Base-by-base conservation (phyloP, 805 yeast genomes). In the Barnettozyma populi region DNA sequence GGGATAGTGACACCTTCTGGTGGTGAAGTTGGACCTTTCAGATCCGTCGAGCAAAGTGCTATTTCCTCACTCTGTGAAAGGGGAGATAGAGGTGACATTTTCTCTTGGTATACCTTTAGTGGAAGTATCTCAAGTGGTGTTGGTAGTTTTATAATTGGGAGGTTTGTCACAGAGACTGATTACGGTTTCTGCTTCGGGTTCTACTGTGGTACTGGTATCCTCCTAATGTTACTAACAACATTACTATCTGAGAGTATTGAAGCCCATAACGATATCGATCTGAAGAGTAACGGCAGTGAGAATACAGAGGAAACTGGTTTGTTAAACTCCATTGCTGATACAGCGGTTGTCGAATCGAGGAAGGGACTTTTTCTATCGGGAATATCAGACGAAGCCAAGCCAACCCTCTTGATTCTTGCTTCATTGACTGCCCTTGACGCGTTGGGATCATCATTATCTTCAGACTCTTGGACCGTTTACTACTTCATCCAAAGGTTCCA, bases 1-100 rank as follows among this genome's bases (percentile, higher is more conserved):
- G 84, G 84, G 2, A 73, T 77, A n/a, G 65, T 78, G 21, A 76
- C 82, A 2, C 80, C 82, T 2, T 66, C 74, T n/a, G 84, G 84
- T 4, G 74, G 74, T 6, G 84, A 79, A 50, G 79, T 76, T 21
- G 82, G 83, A 0, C 80, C 83, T 1, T 79, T 78, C 60, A 64
- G 81, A 49, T 72, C 80, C 8, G 64, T 78, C n/a, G 84, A 79
- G 54, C 82, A 78, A 51, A 67, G 77, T 27, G 60, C 76, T 1
- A 64, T 78, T 34, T 79, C 82, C 0, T 73, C 77, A 16, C 57
- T 78, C 48, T 67, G 70, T 5, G 60, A 68, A 7, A 55, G 65
- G 14, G 67, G 66, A 10, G 63, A 71, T 27, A 60, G 82, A 45
- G 69, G 82, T 0, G 83, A 79, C 54, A 65, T 76, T n/a, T 79